Base-by-base conservation (phyloP, 2,329 filamentous ascomycete genomes). In the Talaromyces funiculosus region DNA sequence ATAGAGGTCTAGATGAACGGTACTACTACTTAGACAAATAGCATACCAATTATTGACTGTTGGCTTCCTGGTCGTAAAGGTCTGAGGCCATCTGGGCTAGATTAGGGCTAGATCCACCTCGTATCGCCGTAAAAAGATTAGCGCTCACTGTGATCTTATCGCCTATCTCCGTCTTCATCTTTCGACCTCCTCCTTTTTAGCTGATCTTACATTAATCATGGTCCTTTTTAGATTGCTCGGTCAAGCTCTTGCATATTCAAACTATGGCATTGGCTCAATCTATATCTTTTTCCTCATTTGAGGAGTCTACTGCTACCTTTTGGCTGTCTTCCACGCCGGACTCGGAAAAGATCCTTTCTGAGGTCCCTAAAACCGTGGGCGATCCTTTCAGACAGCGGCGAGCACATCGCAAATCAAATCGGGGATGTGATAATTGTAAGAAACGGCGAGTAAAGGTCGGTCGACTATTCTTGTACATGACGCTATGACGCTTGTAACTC, bases 401-500 rank as follows among this genome's bases (percentile, higher is more conserved):
- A 38, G 37, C 54, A 10, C 59, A 61, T 61, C 33, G 40, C 14
- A 61, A 61, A 45, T 61, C 59, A 8, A 53, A 22, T 20, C 31
- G n/a, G 12, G 59, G 45, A 14, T 61, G 59, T 22, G 53, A 53
- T 14, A 57, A 57, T 20, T 61, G 59, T 45, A 53, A 56, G 24
- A 57, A 45, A 38, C 35, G 59, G 37, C 53, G 53, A 10, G 45
- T 61, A 14, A 61, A 61, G 53, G 59, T 60, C 26, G 2, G 42
- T 45, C 18, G 14, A 12, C 3, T 24, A 4, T 14, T 6, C 22
- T 10, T 51, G 7, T 57, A 26, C 14, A 5, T 7, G 8, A 31
- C 3, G 29, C 24, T 18, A 31, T 60, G 22, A 24, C 35, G 4
- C 14, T 20, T 6, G 9, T 51, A 29, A 26, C 53, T 61, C 26